Evolutionary conservation across 23 red algal species (phyloP).

Genomic region (Gracilaria gracilis): DNA sequence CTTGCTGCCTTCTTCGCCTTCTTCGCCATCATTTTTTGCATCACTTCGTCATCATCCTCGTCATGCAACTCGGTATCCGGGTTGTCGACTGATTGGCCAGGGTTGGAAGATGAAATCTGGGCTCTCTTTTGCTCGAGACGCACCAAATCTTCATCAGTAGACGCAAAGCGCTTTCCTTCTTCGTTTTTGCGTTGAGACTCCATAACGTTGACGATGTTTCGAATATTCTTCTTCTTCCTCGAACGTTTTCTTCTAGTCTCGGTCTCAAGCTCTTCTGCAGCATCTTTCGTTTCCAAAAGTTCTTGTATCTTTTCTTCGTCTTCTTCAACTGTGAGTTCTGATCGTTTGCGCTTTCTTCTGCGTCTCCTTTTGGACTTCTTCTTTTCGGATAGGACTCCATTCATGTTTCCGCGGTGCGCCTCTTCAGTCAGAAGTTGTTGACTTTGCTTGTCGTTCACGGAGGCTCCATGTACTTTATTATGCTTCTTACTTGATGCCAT

Average conservation of each 20-base stretch:
- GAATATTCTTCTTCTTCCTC: constrained; percentile 47
- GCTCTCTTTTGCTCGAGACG: constrained; percentile 3
- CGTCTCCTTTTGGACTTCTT: constrained; percentile 50
- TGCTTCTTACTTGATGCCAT: not conserved
- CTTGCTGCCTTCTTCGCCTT: constrained; percentile 65
- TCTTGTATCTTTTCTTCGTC: constrained; percentile 50
- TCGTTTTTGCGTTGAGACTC: constrained; percentile 58
- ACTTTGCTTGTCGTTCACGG: not conserved
- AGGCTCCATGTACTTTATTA: not conserved
- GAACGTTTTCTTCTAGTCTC: not conserved
- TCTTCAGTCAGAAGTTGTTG: not conserved
- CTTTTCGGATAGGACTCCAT: constrained; percentile 32
- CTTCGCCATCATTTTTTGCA: constrained; percentile 65
- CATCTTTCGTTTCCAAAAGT: not conserved
- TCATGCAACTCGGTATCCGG: not conserved
- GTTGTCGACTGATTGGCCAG: not conserved
- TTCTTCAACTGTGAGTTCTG: constrained; percentile 16
- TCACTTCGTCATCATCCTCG: constrained; percentile 60
- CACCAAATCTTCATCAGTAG: constrained; percentile 49
- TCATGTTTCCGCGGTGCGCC: not conserved
- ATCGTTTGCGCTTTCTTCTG: constrained; percentile 29
- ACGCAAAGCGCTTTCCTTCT: constrained; percentile 8
- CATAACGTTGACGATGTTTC: constrained; percentile 32
- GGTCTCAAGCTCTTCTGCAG: not conserved
- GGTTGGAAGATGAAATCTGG: not conserved